A percentile compares a stretch with the other conserved stretches of the same genome.
These are phyloP conservation scores for Nakataea oryzae DNA, from an alignment of 2,329 filamentous ascomycete genomes.

Conservation along the genomic window DNA sequence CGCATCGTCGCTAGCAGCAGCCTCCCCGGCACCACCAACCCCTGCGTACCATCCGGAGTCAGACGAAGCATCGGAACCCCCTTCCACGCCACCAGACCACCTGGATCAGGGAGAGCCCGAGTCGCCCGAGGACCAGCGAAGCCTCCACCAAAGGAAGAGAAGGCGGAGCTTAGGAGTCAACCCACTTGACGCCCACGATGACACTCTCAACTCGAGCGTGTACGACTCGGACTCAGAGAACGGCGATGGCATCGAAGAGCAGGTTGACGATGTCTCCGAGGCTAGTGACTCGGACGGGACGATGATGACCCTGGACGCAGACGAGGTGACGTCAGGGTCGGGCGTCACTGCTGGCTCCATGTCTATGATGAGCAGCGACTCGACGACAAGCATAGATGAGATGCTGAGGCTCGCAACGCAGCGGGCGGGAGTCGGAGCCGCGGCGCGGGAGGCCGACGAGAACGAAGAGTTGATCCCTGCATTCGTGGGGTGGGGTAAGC, in stretches of 20 bases:
- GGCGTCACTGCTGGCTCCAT: constrained; percentile 49
- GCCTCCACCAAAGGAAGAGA: constrained; percentile 49
- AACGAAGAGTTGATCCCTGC: constrained; percentile 65
- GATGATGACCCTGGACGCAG: constrained; percentile 72
- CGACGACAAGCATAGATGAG: constrained; percentile 66
- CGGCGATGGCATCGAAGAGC: constrained; percentile 44
- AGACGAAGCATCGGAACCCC: constrained; percentile 43
- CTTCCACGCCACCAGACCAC: constrained; percentile 53
- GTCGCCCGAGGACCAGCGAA: constrained; percentile 55
- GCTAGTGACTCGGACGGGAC: constrained; percentile 54
- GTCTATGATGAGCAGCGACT: constrained; percentile 44
- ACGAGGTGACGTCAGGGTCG: constrained; percentile 64
- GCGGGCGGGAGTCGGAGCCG: constrained; percentile 45
- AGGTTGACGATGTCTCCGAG: constrained; percentile 36
- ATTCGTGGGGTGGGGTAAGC: constrained; percentile 62
- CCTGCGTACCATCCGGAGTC: constrained; percentile 20
- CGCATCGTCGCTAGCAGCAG: constrained; percentile 52
- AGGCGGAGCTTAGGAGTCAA: constrained; percentile 59
- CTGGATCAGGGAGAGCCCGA: constrained; percentile 45
- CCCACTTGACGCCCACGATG: constrained; percentile 53
- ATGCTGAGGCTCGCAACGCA: constrained; percentile 65
- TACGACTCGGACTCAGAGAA: constrained; percentile 58
- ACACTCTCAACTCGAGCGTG: constrained; percentile 66
- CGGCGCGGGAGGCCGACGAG: constrained; percentile 46
- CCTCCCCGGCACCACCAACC: constrained; percentile 11